Base-by-base conservation (phyloP, 2,329 filamentous ascomycete species). In the Dothidotthia symphoricarpi region DNA sequence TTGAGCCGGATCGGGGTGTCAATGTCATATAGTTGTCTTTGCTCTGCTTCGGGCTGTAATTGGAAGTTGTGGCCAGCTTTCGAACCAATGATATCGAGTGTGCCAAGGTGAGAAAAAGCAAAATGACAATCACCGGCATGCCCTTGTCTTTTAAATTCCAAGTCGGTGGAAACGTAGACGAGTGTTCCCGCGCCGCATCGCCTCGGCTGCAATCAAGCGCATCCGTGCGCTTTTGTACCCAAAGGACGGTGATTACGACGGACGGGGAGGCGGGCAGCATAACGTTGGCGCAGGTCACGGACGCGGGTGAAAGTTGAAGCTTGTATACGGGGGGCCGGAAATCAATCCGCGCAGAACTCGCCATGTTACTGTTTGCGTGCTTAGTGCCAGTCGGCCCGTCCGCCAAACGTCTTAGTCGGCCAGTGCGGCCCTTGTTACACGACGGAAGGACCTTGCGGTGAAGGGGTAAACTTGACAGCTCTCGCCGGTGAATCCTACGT, bases 371-470 rank as follows among this genome's bases (percentile, higher is more conserved):
- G 37, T 29, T 45, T 43, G 39, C 37, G 31, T 42, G 38, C 30
- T 30, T 45, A 30, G 37, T 13, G 33, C 35, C 47, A 46, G 40
- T 55, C 52, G 56, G 56, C 41, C 52, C 54, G 54, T 43, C 36
- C 31, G 42, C 45, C 47, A 54, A 47, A 56, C 53, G 46, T 53
- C 38, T 39, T 33, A 31, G 44, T 47, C 47, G 52, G 49, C 49
- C 56, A 54, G 39, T 47, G 55, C 53, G 42, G 43, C 49, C 39
- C 41, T 14, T 27, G 11, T 11, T 35, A 32, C 36, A 39, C 32
- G 34, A 43, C 41, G 36, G 50, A 45, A 41, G 45, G 40, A 43
- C 51, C 49, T 52, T 58, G 59, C 59, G 55, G 57, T 60, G 56
- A 55, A 56, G 42, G 45, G 43, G 46, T 44, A 45, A 57, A 49